Evolutionary conservation across 495 filamentous ascomycete species (phyloP), one percentile per base, ranked within the genome.

Genomic region (Cladorrhinum samala): DNA sequence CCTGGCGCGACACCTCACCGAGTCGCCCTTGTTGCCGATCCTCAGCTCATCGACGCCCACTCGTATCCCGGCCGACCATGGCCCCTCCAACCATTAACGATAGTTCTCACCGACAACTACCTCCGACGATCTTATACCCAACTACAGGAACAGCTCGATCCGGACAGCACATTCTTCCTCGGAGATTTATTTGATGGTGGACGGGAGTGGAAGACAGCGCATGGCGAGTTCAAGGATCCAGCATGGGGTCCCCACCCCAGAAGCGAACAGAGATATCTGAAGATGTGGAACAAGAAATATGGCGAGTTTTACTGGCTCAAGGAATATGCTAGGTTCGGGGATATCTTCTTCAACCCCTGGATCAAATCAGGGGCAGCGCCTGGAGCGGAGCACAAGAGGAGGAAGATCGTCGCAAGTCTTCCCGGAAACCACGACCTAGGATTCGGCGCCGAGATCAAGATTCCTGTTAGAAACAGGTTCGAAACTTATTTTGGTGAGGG

Each of bases 371-470:
- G 76, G 24, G 49, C 52, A 11, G 46, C 17, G 46, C 45, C 75
- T 56, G 57, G 63, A 42, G 45, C 67, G 43, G 66, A 68, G 42
- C 70, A 76, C 55, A 71, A 71, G 49, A 65, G 77, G 41, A 61
- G 88, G 53, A 86, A 81, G 72, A 74, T 95, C 38, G 82, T 96
- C 40, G 81, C 85, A 2, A 89, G 83, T 57, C 63, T 99, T 18
- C 94, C 94, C 1, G 94, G 93, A 6, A 99, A 99, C 56, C 94
- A 99, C 67, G 94, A 99, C 66, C 71, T 96, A n/a, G 94, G 94
- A 1, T 92, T 99, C 60, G 94, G 88, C 1, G 80, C 79, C 21
- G 86, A 90, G 17, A 84, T 99, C 48, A 86, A 93, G 61, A 59
- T 84, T 20, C 71, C 85, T 0, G 88, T 95, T 11, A 78, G 90